Evolutionary conservation across 2,329 filamentous ascomycete genomes (phyloP).

Genomic region (Exophiala sp.): DNA sequence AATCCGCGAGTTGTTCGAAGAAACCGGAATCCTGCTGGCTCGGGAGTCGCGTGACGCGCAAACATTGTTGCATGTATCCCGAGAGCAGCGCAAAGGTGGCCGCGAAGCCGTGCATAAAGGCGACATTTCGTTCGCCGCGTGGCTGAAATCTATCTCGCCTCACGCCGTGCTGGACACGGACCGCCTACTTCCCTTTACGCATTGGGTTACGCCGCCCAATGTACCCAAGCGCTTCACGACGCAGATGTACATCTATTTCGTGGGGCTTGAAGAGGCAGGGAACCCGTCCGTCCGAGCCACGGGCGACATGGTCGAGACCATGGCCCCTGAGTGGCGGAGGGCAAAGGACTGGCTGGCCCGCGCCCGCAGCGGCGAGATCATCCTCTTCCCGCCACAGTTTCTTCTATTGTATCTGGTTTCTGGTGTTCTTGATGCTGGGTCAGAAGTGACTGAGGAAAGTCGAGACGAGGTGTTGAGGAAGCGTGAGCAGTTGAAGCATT

Average conservation of each 20-base stretch:
- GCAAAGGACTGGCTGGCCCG: slow-evolving; percentile 63
- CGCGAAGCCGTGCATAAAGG: slow-evolving; percentile 64
- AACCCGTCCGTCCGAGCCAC: slow-evolving; percentile 52
- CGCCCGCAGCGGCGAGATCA: slow-evolving; percentile 60
- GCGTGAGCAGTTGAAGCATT: slow-evolving; percentile 42
- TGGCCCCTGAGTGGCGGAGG: slow-evolving; percentile 70
- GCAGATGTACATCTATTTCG: slow-evolving; percentile 85
- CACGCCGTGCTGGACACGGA: slow-evolving; percentile 54
- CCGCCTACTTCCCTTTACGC: slow-evolving; percentile 69
- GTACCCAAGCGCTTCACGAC: slow-evolving; percentile 77
- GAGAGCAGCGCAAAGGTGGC: slow-evolving; percentile 58
- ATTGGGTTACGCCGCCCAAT: slow-evolving; percentile 66
- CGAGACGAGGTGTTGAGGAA: slow-evolving; percentile 31
- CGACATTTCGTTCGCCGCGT: slow-evolving; percentile 60
- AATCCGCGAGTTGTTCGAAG: slow-evolving; percentile 88
- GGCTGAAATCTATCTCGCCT: slow-evolving; percentile 45
- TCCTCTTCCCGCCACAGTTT: slow-evolving; percentile 85
- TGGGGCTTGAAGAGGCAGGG: slow-evolving; percentile 33
- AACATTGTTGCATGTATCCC: slow-evolving; percentile 52
- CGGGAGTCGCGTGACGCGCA: slow-evolving; percentile 36
- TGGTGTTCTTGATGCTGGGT: slow-evolving; percentile 41
- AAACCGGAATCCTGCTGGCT: slow-evolving; percentile 81
- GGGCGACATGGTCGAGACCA: slow-evolving; percentile 65
- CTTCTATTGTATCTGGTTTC: slow-evolving; percentile 51
- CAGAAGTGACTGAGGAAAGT: slow-evolving; percentile 5